Base-by-base conservation (phyloP, 2,329 filamentous ascomycete species). In the Ustulina deusta region DNA sequence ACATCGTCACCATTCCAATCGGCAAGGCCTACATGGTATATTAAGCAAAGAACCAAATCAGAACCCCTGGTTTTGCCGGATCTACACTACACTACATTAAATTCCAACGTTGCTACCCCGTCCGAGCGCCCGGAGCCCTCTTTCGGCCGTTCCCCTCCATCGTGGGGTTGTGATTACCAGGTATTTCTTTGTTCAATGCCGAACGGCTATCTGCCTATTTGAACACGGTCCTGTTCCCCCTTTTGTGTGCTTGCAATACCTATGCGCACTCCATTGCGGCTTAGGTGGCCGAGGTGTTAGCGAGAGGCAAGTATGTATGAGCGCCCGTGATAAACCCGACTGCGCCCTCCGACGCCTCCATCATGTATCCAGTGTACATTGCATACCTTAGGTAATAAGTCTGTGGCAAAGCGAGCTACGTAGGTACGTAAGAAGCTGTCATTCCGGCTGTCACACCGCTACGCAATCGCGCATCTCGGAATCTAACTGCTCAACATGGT, bases 1-100 rank as follows among this genome's bases (percentile, higher is more conserved):
- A 40, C 36, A 36, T 29, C 32, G 25, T 46, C 57, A 62, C 63
- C 52, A 29, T 64, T 58, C 61, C 61, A 69, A 61, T 62, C 52
- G 46, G 60, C 51, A 59, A 44, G 29, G 59, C 54, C 34, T 27
- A 59, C 36, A 15, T 49, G 51, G n/a, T n/a, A n/a, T n/a, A n/a
- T n/a, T n/a, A 51, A 42, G 42, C 42, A 57, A 34, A 57, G 27
- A 56, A 46, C 32, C 60, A 59, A 69, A 60, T 54, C 55, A 62
- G 36, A 52, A 27, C 52, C 54, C 60, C 56, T 48, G n/a, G 27
- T 36, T 49, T 61, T 10, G 20, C 56, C 44, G 54, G 56, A 63
- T 63, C 68, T 65, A 34, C 27, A 10, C 55, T 49, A 49, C 25
- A 49, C 13, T 22, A 10, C 42, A 36, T 42, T n/a, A n/a, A n/a